A percentile compares a stretch with the other conserved stretches of the same genome.
phyloP scores from a whole-genome alignment of 495 filamentous ascomycete genomes.

The Hyphodiscus hymeniophilus region DNA sequence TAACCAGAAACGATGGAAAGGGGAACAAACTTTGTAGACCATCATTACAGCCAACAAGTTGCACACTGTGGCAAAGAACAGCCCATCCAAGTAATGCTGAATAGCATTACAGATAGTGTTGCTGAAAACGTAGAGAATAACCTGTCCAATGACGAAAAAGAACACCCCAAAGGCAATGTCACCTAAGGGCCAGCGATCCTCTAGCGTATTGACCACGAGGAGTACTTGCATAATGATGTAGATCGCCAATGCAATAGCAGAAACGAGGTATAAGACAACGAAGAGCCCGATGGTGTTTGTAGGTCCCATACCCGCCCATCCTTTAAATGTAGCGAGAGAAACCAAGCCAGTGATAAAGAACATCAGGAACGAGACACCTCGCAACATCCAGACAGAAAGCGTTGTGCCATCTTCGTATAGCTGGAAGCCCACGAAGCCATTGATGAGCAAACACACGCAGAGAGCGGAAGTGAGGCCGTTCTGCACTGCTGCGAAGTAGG shows the following conservation, averaged over 20 bases:
- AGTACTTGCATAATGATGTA: conserved; percentile 87
- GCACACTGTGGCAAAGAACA: conserved; percentile 91
- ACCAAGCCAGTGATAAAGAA: conserved; percentile 84
- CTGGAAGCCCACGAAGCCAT: conserved; percentile 98
- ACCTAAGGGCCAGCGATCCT: conserved; percentile 92
- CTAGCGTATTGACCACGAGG: conserved; percentile 80
- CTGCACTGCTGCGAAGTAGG: conserved; percentile 88
- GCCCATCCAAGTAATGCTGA: conserved; percentile 88
- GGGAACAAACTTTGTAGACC: conserved; percentile 83
- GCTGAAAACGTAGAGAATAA: conserved; percentile 85
- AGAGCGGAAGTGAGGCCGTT: conserved; percentile 84
- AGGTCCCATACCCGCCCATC: conserved; percentile 78
- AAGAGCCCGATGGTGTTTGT: conserved; percentile 84
- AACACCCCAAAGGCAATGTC: conserved; percentile 89
- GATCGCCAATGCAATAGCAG: conserved; percentile 73
- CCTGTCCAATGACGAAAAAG: conserved; percentile 89
- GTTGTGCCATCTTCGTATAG: conserved; percentile 98
- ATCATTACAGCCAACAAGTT: conserved; percentile 98
- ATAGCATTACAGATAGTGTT: conserved; percentile 74
- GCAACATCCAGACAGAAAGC: conserved; percentile 88
- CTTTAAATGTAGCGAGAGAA: conserved; percentile 86
- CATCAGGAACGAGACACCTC: conserved; percentile 66
- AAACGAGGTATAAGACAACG: conserved; percentile 85
- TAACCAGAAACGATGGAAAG: conserved; percentile 7
- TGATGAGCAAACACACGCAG: conserved; percentile 85